phyloP scores from a whole-genome alignment of 768 basidiomycete genomes.

The Boletus reticulatus region DNA sequence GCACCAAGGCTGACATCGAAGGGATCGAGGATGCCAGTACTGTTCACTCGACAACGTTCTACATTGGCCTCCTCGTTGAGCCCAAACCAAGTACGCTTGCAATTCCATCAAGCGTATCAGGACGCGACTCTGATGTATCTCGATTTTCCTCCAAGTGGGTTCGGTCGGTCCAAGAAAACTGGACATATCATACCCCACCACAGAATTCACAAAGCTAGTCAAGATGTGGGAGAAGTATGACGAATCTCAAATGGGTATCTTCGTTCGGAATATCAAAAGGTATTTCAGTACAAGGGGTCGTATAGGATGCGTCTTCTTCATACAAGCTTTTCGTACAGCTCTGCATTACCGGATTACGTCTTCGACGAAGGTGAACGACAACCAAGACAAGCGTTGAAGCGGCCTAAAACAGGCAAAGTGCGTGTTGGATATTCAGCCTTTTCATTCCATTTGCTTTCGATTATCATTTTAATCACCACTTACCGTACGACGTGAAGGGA shows the following conservation, averaged over 20 bases:
- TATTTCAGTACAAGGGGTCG: conserved; percentile 32
- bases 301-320: conserved; percentile 17
- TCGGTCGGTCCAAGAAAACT: conserved; percentile 76
- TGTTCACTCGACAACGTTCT: conserved; percentile 97
- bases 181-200: conserved; percentile 96
- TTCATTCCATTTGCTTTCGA: conserved; percentile 10
- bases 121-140: conserved; percentile 16
- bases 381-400: conserved; percentile 66
- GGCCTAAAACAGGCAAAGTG: conserved; percentile 63
- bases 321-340: conserved; percentile 40
- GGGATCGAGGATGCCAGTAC: conserved; percentile 70
- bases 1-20: conserved; percentile 77
- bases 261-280: conserved; percentile 92
- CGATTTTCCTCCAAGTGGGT: conserved; percentile 52
- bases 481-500: conserved; percentile 46
- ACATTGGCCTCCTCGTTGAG: conserved; percentile 91
- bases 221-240: conserved; percentile 97
- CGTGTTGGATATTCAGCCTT: conserved; percentile 26
- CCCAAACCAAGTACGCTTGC: conserved; percentile 77
- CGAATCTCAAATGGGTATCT: conserved; percentile 88
- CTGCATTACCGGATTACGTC: conserved; percentile 76
- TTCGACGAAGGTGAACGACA: conserved; percentile 82
- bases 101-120: conserved; percentile 11
- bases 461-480: conserved; percentile 18
- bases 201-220: conserved; percentile 91